Conservation (phyloP, 352 stramenopile species). For the Phytopythium chamaehyphon region DNA sequence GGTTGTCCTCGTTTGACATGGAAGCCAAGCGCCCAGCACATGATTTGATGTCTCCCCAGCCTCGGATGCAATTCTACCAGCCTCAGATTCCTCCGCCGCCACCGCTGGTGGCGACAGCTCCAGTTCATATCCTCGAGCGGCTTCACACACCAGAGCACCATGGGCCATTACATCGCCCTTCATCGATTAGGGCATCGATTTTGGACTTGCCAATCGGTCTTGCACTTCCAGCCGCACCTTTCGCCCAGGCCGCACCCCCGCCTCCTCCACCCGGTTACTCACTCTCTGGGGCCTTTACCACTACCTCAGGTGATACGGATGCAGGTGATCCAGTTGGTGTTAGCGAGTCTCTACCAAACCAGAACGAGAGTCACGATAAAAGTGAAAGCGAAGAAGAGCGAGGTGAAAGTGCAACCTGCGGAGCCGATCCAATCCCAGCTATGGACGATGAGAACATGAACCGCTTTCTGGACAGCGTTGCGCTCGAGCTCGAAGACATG, state of each 20-base stretch:
- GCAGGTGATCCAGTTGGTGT: background rate
- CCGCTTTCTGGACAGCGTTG: conserved; percentile 76
- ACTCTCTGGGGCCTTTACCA: conserved; percentile 13
- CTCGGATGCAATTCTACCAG: background rate
- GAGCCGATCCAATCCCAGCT: conserved; percentile 8
- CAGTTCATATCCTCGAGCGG: background rate
- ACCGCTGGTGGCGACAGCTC: background rate
- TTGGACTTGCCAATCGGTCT: conserved; percentile 3
- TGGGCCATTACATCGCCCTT: background rate
- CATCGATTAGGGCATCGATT: background rate
- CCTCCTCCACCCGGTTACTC: conserved; percentile 1
- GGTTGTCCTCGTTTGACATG: background rate
- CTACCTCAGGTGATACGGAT: background rate
- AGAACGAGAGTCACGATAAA: too few species aligned
- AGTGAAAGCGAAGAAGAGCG: too few species aligned
- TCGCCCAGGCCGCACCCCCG: background rate
- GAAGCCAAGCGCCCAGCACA: background rate
- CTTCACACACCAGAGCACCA: background rate
- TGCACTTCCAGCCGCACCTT: background rate
- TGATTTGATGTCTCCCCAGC: background rate
- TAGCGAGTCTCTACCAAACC: background rate
- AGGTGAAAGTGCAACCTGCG: conserved; percentile 5
- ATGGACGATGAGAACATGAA: conserved; percentile 77
- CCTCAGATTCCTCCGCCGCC: background rate
- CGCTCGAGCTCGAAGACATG: conserved; percentile 76